Evolutionary conservation across 176 grass and related monocot genomes (phyloP).

Genomic region (Carex littledalei): DNA sequence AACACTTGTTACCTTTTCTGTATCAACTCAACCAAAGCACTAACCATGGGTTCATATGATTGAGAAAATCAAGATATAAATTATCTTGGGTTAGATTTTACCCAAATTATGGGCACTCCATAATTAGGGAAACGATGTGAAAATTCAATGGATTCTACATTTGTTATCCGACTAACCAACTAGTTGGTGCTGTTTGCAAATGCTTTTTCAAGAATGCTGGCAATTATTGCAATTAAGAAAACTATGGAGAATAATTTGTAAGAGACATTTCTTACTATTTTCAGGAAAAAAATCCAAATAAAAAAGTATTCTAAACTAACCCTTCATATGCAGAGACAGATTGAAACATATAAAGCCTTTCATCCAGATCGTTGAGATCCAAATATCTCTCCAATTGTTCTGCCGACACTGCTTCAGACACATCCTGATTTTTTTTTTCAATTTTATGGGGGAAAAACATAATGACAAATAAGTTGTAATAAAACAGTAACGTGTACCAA

Average conservation of each 20-base stretch:
- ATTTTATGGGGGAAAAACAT: not conserved
- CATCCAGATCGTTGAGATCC: constrained; percentile 85
- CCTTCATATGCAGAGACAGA: constrained; percentile 86
- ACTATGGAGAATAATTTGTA: not conserved
- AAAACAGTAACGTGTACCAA: not conserved
- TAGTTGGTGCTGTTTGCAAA: not conserved
- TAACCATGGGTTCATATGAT: not conserved
- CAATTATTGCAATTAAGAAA: not conserved
- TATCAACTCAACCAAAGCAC: not conserved
- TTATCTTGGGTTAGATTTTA: not conserved
- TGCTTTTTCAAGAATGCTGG: not conserved
- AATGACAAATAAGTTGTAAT: not conserved
- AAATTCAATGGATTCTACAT: not conserved
- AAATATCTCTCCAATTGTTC: constrained; percentile 78
- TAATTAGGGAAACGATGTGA: not conserved
- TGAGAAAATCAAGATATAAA: not conserved
- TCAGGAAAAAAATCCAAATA: not conserved
- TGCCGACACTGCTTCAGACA: constrained; percentile 56
- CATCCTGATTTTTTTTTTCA: constrained; percentile 50
- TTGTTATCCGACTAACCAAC: not conserved
- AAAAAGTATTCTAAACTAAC: constrained; percentile 36
- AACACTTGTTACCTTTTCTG: not conserved
- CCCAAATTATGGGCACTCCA: not conserved
- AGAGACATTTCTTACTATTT: not conserved
- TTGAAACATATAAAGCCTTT: constrained; percentile 63